Base-by-base conservation (phyloP, 2,329 filamentous ascomycete genomes). In the Ceratocystis papillata region DNA sequence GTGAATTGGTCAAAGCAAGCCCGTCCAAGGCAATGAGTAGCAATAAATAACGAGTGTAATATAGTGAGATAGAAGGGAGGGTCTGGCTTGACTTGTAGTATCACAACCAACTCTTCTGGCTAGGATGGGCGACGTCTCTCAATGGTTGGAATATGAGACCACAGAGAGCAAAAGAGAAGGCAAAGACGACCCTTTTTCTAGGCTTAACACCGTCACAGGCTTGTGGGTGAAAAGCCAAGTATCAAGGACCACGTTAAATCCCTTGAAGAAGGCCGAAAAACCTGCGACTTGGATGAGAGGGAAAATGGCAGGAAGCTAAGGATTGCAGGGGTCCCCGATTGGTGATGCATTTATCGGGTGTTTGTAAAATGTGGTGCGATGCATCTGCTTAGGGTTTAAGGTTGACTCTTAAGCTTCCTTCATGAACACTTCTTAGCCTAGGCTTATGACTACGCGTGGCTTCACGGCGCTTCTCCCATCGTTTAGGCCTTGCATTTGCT, bases 341-440 rank as follows among this genome's bases (percentile, higher is more conserved):
- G 8, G 15, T 46, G 5, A 62, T 62, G 60, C 60, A 62, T 45
- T 15, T 62, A 62, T 45, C 22, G 22, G n/a, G 60, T 33, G 33
- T 22, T 62, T 44, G 33, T 25, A 62, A 44, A n/a, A 37, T 33
- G 55, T 12, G 55, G 55, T 15, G 20, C 48, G 8, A 8, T 53
- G 10, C 20, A 22, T 25, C 20, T 15, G 20, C 48, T 53, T 53
- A 53, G 20, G 48, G 48, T 53, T 53, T 12, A 1, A 4, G 10
- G 46, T 48, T n/a, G 5, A 7, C 46, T 12, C 28, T 22, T 25
- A 28, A 15, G 8, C 20, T 53, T n/a, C 48, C 37, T 15, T 41
- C 22, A 0, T 5, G 7, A 25, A 15, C 48, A 41, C 37, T 41
- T 41, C 48, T 5, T 15, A 25, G 22, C 20, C 20, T 5, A 12